These are phyloP conservation scores for Trapa bicornis DNA, from an alignment of 345 rosid species.

Conservation along the genomic window DNA sequence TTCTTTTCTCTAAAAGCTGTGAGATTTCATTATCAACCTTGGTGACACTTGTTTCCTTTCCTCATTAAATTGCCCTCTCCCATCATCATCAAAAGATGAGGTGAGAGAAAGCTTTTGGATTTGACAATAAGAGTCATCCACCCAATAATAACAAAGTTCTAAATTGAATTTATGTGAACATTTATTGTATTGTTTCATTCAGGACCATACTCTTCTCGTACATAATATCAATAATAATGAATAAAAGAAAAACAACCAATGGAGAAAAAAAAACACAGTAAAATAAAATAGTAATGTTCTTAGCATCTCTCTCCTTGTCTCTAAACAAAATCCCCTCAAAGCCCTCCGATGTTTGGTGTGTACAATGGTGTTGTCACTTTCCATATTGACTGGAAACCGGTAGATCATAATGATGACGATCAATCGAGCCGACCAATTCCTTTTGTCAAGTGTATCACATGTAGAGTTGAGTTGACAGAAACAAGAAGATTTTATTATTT, in stretches of 20 bases:
- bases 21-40: no score
- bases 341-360: neutral
- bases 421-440: neutral
- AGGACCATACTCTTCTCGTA: no score
- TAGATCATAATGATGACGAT: neutral
- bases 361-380: neutral
- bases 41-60: constrained; percentile 13
- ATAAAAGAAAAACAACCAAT: no score
- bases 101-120: no score
- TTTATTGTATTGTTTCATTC: no score
- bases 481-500: neutral
- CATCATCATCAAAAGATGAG: neutral
- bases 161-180: no score
- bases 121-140: no score
- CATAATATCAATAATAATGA: no score
- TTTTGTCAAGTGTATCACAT: neutral
- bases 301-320: neutral
- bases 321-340: neutral
- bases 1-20: no score
- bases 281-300: neutral
- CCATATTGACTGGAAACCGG: neutral
- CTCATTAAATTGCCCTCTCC: neutral
- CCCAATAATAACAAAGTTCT: no score
- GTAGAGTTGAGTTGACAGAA: neutral
- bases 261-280: neutral